Percentiles rank a stretch among this genome's conserved stretches.
Conservation (phyloP, 1,284 basidiomycete species). For the Coniferiporia weirii region DNA sequence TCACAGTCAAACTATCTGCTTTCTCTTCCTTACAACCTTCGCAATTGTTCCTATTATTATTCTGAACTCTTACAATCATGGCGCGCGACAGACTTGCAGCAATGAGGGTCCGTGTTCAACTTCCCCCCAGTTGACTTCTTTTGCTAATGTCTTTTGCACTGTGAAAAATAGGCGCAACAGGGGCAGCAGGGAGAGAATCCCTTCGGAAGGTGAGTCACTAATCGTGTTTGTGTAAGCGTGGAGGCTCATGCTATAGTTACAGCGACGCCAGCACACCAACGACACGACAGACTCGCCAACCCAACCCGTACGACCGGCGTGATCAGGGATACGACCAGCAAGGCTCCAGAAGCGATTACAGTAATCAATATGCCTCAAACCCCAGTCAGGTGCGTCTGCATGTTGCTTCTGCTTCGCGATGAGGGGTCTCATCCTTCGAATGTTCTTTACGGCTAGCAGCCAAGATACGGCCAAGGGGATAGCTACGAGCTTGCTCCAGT, state of each 20-base stretch:
- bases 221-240: not conserved
- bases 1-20: slow-evolving; percentile 3
- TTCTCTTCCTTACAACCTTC: slow-evolving; percentile 15
- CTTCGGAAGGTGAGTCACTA: slow-evolving; percentile 9
- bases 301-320: slow-evolving; percentile 63
- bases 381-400: not conserved
- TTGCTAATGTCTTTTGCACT: too few relatives aligned
- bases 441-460: too few relatives aligned
- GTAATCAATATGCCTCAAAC: not conserved
- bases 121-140: not conserved
- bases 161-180: not conserved
- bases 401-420: not conserved
- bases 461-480: slow-evolving; percentile 28
- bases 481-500: slow-evolving; percentile 69
- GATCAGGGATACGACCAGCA: slow-evolving; percentile 29
- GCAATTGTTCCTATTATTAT: slow-evolving; percentile 19
- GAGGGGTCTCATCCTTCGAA: not conserved
- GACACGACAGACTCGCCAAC: slow-evolving; percentile 24
- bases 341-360: slow-evolving; percentile 1
- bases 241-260: not conserved
- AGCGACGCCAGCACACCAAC: slow-evolving; percentile 1
- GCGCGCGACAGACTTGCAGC: slow-evolving; percentile 80
- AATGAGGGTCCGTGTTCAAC: slow-evolving; percentile 52
- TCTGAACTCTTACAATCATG: slow-evolving; percentile 41
- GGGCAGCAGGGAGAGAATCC: slow-evolving; percentile 12